Evolutionary conservation across 1,284 basidiomycete genomes (phyloP), one percentile per base, ranked within the genome.

Genomic region (Volvariella volvacea): DNA sequence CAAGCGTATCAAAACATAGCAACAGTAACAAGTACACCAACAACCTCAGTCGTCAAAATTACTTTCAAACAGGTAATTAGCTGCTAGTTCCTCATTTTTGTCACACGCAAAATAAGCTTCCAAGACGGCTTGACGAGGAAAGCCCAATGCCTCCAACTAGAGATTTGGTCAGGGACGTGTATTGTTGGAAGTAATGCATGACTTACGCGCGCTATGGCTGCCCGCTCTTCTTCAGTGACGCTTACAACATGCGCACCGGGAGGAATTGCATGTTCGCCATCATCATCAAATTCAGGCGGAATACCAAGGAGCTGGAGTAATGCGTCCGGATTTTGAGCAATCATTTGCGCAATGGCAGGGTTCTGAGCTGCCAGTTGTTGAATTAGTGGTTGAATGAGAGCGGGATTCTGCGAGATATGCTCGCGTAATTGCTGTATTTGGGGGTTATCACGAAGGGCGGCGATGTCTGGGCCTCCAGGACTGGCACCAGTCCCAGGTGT

Each of bases 21-120:
- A n/a, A n/a, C n/a, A n/a, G n/a, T n/a, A n/a, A n/a, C n/a, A n/a
- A n/a, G n/a, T n/a, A n/a, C n/a, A n/a, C n/a, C 30, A 31, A 31
- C 30, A 31, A 31, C n/a, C 15, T 36, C n/a, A 60, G 38, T 83
- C 80, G 2, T 86, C 84, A 54, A 81, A 85, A 28, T 69, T 70
- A 49, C 69, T 63, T 52, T 94, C 92, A 55, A 94, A 93, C 56
- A 94, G 65, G 57, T 84, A 94, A 60, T 94, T 95, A 16, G 93
- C 93, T 1, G 93, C 92, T 34, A 94, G 67, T 62, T 95, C 92
- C 66, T 97, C 93, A 59, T 97, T 92, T 75, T 90, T 93, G 63
- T 92, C 93, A 63, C 92, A 96, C 3, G 84, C 83, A 66, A 92
- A 78, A 67, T 89, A 97, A 1, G 93, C 93, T 63, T 95, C 80